Percentiles rank a stretch among this genome's conserved stretches.
Evolutionary conservation across 805 yeast genomes (phyloP).

Genomic region (Candida anglica): DNA sequence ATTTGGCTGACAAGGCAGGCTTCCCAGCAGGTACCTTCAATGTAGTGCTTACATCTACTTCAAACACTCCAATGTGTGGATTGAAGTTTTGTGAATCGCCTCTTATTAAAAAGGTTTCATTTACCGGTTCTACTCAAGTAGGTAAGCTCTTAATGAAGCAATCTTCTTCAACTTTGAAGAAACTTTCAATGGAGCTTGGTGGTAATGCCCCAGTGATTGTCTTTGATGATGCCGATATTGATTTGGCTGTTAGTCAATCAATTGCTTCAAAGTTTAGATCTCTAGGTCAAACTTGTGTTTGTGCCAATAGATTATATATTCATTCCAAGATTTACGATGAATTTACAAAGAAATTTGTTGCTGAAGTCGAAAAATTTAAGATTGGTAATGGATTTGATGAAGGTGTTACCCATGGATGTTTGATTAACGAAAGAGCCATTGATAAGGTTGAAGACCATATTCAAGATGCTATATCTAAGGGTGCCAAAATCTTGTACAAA

Average conservation of each 20-base stretch:
- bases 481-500: conserved; percentile 46
- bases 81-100: conserved; percentile 51
- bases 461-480: conserved; percentile 50
- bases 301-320: conserved; percentile 69
- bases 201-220: conserved; percentile 80
- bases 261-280: conserved; percentile 68
- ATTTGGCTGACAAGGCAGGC: conserved; percentile 55
- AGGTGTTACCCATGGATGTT: conserved; percentile 52
- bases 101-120: conserved; percentile 60
- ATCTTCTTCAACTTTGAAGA: conserved; percentile 60
- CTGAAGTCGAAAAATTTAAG: conserved; percentile 42
- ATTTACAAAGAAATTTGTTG: conserved; percentile 48
- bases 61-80: conserved; percentile 51
- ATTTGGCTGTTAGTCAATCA: conserved; percentile 63
- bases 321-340: conserved; percentile 64
- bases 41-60: conserved; percentile 43
- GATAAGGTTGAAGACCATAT: conserved; percentile 52
- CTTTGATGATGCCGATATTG: conserved; percentile 69
- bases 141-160: conserved; percentile 67
- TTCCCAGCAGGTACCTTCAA: conserved; percentile 58
- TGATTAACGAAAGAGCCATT: conserved; percentile 50
- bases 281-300: conserved; percentile 79
- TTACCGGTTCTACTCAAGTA: conserved; percentile 75
- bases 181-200: conserved; percentile 70
- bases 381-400: conserved; percentile 55